Evolutionary conservation across 345 rosid species (phyloP).

Genomic region (Dimocarpus longan): DNA sequence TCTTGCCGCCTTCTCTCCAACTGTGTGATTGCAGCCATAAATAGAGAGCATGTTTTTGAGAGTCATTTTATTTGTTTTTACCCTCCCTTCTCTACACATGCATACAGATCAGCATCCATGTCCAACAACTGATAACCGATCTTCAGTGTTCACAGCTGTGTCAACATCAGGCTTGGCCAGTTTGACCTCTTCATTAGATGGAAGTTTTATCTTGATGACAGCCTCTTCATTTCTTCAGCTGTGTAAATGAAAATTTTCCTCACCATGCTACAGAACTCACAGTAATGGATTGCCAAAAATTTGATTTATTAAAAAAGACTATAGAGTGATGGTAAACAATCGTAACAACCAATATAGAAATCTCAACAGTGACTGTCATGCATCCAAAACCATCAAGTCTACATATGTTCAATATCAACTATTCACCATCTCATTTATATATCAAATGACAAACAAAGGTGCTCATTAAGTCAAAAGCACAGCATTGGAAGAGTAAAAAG

Average conservation of each 20-base stretch:
- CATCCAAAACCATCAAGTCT: neutral
- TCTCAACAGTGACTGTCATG: neutral
- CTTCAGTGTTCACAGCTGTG: slow-evolving; percentile 56
- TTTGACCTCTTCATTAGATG: slow-evolving; percentile 44
- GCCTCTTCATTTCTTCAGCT: slow-evolving; percentile 80
- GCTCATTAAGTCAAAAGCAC: neutral
- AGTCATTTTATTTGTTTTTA: neutral
- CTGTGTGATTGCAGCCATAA: neutral
- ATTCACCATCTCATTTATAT: neutral
- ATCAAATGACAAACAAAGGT: neutral
- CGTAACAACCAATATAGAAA: neutral
- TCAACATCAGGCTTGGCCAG: slow-evolving; percentile 44
- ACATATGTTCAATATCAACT: neutral
- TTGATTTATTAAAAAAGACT: neutral
- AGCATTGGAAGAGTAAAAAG: neutral
- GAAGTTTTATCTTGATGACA: slow-evolving; percentile 72
- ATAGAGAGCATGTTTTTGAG: slow-evolving; percentile 19
- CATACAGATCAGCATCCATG: slow-evolving; percentile 53
- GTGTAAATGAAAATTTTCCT: slow-evolving; percentile 89
- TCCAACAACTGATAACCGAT: slow-evolving; percentile 61
- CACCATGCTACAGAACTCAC: slow-evolving; percentile 98
- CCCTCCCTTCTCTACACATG: neutral
- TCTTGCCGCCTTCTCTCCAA: slow-evolving; percentile 13
- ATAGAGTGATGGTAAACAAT: too few relatives aligned
- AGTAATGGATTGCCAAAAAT: slow-evolving; percentile 33